phyloP scores from a whole-genome alignment of 164 flowering plant species.

The Stephania japonica region DNA sequence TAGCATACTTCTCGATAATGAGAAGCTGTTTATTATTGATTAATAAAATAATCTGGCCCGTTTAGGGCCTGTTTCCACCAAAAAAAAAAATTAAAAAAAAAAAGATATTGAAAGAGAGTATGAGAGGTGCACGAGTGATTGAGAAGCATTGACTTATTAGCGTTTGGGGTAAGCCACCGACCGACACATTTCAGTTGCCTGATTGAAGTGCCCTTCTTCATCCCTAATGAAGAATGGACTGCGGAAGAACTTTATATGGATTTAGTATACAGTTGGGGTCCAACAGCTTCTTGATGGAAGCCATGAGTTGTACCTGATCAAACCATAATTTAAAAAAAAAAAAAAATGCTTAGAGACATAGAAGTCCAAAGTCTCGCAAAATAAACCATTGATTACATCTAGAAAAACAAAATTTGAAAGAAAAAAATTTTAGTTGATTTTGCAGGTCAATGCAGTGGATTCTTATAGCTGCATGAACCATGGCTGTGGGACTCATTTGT shows the following conservation, averaged over 20 bases:
- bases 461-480: background rate
- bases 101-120: no score
- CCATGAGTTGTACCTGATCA: conserved; percentile 80
- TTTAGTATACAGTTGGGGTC: conserved; percentile 82
- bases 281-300: conserved; percentile 68
- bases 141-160: no score
- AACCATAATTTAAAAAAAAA: background rate
- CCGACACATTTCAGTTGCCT: no score
- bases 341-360: background rate
- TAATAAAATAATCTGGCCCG: no score
- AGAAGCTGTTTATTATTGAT: no score
- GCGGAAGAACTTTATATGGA: conserved; percentile 93
- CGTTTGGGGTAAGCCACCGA: background rate
- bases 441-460: background rate
- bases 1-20: no score
- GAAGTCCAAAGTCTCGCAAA: background rate
- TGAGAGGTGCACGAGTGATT: no score
- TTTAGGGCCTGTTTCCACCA: no score
- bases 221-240: conserved; percentile 23
- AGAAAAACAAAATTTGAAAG: background rate
- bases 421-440: background rate
- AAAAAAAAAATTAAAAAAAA: no score
- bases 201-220: conserved; percentile 16
- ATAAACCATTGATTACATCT: background rate
- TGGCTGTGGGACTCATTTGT: no score